A percentile compares a stretch with the other conserved stretches of the same genome.
phyloP scores from a whole-genome alignment of 805 yeast species.

The Wickerhamomyces subpelliculosus region DNA sequence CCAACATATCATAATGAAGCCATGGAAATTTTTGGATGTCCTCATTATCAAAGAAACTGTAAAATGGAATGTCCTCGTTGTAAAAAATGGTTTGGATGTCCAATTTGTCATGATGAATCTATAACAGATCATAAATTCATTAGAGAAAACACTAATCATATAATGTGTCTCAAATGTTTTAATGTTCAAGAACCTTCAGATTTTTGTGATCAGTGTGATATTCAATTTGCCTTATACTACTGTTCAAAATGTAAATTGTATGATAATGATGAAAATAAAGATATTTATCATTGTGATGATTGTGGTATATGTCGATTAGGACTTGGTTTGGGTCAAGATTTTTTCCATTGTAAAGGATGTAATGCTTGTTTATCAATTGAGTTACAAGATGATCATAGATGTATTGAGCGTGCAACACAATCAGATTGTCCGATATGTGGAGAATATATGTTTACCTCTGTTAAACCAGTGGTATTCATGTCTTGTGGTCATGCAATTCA shows the following conservation, averaged over 20 bases:
- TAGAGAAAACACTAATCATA: slow-evolving; percentile 54
- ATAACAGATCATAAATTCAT: slow-evolving; percentile 47
- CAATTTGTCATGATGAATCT: slow-evolving; percentile 77
- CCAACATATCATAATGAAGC: slow-evolving; percentile 42
- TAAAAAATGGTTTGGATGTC: slow-evolving; percentile 68
- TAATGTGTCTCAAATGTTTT: slow-evolving; percentile 76
- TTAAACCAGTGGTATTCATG: slow-evolving; percentile 83
- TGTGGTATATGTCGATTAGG: slow-evolving; percentile 94
- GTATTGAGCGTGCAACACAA: slow-evolving; percentile 83
- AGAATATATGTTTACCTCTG: slow-evolving; percentile 81
- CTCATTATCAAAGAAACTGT: slow-evolving; percentile 77
- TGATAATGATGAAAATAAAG: slow-evolving; percentile 73
- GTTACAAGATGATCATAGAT: slow-evolving; percentile 67
- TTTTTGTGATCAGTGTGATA: slow-evolving; percentile 62
- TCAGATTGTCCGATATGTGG: slow-evolving; percentile 92
- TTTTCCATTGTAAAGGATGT: slow-evolving; percentile 86
- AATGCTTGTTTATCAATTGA: slow-evolving; percentile 83
- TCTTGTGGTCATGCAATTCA: slow-evolving; percentile 93
- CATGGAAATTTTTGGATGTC: slow-evolving; percentile 58
- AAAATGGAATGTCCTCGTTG: slow-evolving; percentile 78
- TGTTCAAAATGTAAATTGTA: slow-evolving; percentile 75
- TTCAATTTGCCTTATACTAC: slow-evolving; percentile 65
- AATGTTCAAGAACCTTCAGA: slow-evolving; percentile 69
- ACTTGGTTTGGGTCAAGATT: slow-evolving; percentile 79
- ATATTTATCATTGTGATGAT: slow-evolving; percentile 85